phyloP scores from a whole-genome alignment of 768 basidiomycete genomes.

The Tephrocybe sp. region DNA sequence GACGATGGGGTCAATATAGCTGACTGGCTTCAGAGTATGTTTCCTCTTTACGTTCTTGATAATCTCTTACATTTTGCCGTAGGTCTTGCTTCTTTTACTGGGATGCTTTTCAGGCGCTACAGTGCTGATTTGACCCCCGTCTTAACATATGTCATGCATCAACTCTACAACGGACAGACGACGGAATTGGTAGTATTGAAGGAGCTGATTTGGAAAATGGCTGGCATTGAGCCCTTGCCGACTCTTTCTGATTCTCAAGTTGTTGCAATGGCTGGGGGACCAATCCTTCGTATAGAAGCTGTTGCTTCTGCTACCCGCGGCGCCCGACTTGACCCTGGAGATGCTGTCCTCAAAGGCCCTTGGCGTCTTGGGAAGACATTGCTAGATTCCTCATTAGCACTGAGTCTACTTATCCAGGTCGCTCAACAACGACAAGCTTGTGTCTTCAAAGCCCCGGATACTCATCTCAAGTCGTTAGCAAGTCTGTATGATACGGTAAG shows the following conservation, averaged over 20 bases:
- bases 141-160: slow-evolving; percentile 88
- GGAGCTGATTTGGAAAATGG: slow-evolving; percentile 94
- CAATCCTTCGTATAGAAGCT: slow-evolving; percentile 82
- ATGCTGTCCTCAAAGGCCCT: slow-evolving; percentile 63
- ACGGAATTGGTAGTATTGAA: slow-evolving; percentile 90
- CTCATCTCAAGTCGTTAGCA: slow-evolving; percentile 82
- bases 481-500: slow-evolving; percentile 87
- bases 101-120: slow-evolving; percentile 87
- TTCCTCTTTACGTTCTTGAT: not conserved
- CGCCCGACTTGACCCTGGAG: slow-evolving; percentile 64
- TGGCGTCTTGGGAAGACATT: slow-evolving; percentile 63
- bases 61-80: slow-evolving; percentile 15
- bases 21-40: slow-evolving; percentile 90
- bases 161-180: slow-evolving; percentile 77
- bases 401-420: slow-evolving; percentile 88
- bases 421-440: slow-evolving; percentile 90
- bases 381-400: slow-evolving; percentile 69
- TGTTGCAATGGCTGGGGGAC: slow-evolving; percentile 87
- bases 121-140: slow-evolving; percentile 80
- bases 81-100: slow-evolving; percentile 93
- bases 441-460: slow-evolving; percentile 68
- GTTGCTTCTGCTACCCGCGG: slow-evolving; percentile 79
- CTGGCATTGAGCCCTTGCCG: slow-evolving; percentile 87
- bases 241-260: slow-evolving; percentile 89
- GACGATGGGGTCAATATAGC: slow-evolving; percentile 89